Conservation (phyloP, 345 rosid species). For the Microcos paniculata region DNA sequence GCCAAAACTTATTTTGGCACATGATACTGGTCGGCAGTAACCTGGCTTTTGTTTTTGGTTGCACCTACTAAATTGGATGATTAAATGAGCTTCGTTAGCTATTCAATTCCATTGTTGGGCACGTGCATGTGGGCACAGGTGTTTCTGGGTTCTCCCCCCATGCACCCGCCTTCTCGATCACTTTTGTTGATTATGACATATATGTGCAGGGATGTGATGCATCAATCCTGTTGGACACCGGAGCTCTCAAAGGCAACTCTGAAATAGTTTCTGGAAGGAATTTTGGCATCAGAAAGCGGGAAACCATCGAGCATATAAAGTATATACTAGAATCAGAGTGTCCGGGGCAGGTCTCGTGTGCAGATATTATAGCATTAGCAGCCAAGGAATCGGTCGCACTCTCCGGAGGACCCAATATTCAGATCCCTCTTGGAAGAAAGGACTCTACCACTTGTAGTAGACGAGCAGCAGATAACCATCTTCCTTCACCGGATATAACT, state of each 20-base stretch:
- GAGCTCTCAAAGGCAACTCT: not conserved
- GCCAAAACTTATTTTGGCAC: too few relatives aligned
- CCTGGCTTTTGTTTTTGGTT: too few relatives aligned
- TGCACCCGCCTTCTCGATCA: not conserved
- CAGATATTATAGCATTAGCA: conserved; percentile 40
- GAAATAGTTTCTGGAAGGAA: conserved; percentile 29
- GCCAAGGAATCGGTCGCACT: conserved; percentile 36
- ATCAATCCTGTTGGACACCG: conserved; percentile 28
- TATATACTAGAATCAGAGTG: conserved; percentile 19
- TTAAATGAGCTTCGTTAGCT: too few relatives aligned
- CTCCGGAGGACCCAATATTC: conserved; percentile 36
- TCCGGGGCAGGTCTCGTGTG: conserved; percentile 37
- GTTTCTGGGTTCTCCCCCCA: not conserved
- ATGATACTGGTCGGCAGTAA: too few relatives aligned
- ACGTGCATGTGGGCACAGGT: not conserved
- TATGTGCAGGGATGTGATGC: conserved; percentile 40
- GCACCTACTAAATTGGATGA: too few relatives aligned
- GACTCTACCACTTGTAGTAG: conserved; percentile 28
- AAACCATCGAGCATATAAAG: conserved; percentile 28
- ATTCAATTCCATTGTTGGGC: too few relatives aligned
- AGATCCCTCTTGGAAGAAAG: conserved; percentile 38
- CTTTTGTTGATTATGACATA: not conserved
- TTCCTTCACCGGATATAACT: conserved; percentile 28
- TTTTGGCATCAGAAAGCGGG: conserved; percentile 31
- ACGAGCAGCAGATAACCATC: conserved; percentile 22